A percentile compares a stretch with the other conserved stretches of the same genome.
Conservation (phyloP, 2,329 filamentous ascomycete species). For the Pseudocercospora crystallina region DNA sequence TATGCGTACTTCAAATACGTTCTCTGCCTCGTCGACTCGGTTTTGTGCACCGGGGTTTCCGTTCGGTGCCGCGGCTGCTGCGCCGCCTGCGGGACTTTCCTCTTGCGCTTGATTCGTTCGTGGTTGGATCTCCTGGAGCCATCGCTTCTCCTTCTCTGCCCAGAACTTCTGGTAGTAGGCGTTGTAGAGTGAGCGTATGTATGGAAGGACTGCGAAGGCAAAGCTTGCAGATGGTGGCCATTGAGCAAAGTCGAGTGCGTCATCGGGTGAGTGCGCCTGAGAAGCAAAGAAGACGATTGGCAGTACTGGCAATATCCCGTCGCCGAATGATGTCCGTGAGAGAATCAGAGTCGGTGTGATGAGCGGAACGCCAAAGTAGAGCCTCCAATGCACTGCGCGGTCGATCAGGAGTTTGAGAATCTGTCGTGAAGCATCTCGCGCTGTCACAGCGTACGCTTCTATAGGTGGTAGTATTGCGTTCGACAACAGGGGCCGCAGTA, state of each 20-base stretch:
- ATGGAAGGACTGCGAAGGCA: constrained; percentile 65
- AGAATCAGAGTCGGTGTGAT: constrained; percentile 68
- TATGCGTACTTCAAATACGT: constrained; percentile 37
- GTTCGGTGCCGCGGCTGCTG: constrained; percentile 14
- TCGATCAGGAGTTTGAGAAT: constrained; percentile 25
- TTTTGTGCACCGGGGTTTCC: constrained; percentile 14
- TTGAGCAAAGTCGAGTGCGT: constrained; percentile 53
- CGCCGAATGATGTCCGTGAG: constrained; percentile 64
- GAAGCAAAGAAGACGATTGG: constrained; percentile 62
- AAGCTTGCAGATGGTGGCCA: constrained; percentile 68
- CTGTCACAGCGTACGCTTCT: constrained; percentile 21
- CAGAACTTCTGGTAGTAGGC: constrained; percentile 61
- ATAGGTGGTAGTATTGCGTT: constrained; percentile 24
- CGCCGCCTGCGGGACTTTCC: constrained; percentile 22
- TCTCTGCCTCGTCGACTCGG: constrained; percentile 27
- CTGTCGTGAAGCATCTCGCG: constrained; percentile 9
- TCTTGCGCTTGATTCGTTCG: constrained; percentile 39
- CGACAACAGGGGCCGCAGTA: constrained; percentile 47
- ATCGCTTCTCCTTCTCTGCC: constrained; percentile 57
- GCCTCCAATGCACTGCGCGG: constrained; percentile 45
- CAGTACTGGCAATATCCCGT: constrained; percentile 62
- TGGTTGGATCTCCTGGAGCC: constrained; percentile 64
- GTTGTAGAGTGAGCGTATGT: constrained; percentile 64
- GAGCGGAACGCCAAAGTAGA: constrained; percentile 63
- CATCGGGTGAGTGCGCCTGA: constrained; percentile 46